These are phyloP conservation scores for Cryptosporidium sp. DNA, from an alignment of 169 alveolate species.

Conservation along the genomic window DNA sequence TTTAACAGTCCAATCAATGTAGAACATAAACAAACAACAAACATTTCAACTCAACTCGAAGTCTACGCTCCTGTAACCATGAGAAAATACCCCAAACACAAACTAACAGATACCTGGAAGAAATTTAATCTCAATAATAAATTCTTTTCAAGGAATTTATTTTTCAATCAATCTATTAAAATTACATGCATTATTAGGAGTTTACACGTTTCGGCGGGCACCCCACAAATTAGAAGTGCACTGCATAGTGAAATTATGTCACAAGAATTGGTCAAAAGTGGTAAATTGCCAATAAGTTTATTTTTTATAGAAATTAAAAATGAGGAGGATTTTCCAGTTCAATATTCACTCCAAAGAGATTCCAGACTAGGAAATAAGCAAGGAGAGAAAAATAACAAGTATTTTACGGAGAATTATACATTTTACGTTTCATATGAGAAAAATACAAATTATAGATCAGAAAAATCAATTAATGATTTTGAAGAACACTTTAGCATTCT, in stretches of 20 bases:
- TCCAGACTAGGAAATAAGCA: background rate
- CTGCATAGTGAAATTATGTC: slow-evolving; percentile 6
- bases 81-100: background rate
- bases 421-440: slow-evolving; percentile 17
- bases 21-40: background rate
- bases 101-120: background rate
- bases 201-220: slow-evolving; percentile 19
- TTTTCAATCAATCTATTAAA: background rate
- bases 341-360: slow-evolving; percentile 41
- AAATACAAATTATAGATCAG: background rate
- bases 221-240: slow-evolving; percentile 11
- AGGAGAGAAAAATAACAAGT: background rate
- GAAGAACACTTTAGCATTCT: background rate
- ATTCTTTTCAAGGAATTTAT: background rate
- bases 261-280: background rate
- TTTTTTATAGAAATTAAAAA: slow-evolving; percentile 19
- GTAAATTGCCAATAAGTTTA: slow-evolving; percentile 36
- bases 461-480: background rate
- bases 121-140: background rate
- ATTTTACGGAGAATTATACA: slow-evolving; percentile 31
- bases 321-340: slow-evolving; percentile 51
- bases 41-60: slow-evolving; percentile 4
- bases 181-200: slow-evolving; percentile 29
- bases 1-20: background rate
- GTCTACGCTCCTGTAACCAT: slow-evolving; percentile 2